These are phyloP conservation scores for Apiospora hydei DNA, from an alignment of 2,329 filamentous ascomycete genomes.

Conservation along the genomic window DNA sequence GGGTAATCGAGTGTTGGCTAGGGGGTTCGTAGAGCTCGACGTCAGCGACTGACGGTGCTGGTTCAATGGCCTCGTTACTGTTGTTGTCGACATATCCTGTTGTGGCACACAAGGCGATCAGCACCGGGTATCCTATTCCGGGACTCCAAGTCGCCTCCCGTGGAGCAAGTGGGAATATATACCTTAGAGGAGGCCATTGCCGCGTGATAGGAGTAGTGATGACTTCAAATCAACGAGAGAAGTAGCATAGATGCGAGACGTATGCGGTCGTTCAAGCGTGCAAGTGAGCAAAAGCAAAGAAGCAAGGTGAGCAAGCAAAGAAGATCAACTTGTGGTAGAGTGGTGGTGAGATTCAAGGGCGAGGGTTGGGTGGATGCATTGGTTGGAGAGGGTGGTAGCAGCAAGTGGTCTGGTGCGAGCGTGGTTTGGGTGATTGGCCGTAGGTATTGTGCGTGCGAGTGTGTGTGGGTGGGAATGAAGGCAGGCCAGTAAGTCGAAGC, in stretches of 20 bases:
- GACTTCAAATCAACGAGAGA: not conserved
- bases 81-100: slow-evolving; percentile 52
- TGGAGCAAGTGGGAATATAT: slow-evolving; percentile 36
- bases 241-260: slow-evolving; percentile 14
- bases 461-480: slow-evolving; percentile 26
- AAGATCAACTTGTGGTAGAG: slow-evolving; percentile 14
- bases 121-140: slow-evolving; percentile 37
- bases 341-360: slow-evolving; percentile 25
- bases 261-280: not conserved
- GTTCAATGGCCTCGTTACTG: slow-evolving; percentile 71
- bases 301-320: slow-evolving; percentile 22
- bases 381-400: slow-evolving; percentile 22
- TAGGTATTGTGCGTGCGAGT: slow-evolving; percentile 16
- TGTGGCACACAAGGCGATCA: slow-evolving; percentile 45
- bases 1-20: slow-evolving; percentile 63
- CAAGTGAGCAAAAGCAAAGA: slow-evolving; percentile 19
- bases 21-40: slow-evolving; percentile 63
- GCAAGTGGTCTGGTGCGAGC: slow-evolving; percentile 20
- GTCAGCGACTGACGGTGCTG: slow-evolving; percentile 68
- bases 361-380: slow-evolving; percentile 27
- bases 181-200: slow-evolving; percentile 71
- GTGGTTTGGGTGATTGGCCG: slow-evolving; percentile 24
- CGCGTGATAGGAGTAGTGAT: slow-evolving; percentile 36
- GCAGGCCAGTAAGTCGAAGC: slow-evolving; percentile 21
- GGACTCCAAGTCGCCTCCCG: not conserved